These are phyloP conservation scores for Rhizoctonia solani DNA, from an alignment of 1,284 basidiomycete species.

Conservation along the genomic window DNA sequence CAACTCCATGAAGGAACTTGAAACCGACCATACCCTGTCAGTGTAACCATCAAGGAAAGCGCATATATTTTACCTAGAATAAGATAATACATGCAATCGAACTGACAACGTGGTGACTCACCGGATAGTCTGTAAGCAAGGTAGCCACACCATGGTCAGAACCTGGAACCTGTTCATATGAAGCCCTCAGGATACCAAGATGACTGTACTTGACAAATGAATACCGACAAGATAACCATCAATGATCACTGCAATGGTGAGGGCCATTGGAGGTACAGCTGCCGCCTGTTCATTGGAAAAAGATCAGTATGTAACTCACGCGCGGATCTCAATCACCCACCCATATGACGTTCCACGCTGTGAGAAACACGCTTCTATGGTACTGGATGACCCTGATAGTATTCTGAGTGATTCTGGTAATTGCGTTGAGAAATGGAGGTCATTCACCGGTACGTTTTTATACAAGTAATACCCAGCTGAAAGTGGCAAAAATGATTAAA, in stretches of 20 bases:
- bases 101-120: neutral
- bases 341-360: constrained; percentile 7
- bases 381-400: neutral
- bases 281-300: neutral
- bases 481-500: neutral
- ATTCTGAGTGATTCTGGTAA: neutral
- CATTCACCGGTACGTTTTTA: neutral
- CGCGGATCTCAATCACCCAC: neutral
- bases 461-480: neutral
- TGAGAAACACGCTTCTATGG: neutral
- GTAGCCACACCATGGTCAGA: neutral
- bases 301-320: neutral
- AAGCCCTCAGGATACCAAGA: no score
- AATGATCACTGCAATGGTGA: neutral
- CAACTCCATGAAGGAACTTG: neutral
- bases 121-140: constrained; percentile 3
- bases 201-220: no score
- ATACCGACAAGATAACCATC: constrained; percentile 2
- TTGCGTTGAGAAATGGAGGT: neutral
- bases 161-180: neutral
- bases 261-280: neutral
- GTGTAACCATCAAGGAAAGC: constrained; percentile 9
- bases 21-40: neutral
- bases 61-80: constrained; percentile 11
- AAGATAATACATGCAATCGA: neutral